A percentile compares a stretch with the other conserved stretches of the same genome.
These are phyloP conservation scores for cucumber (Cucumis sativus) DNA, from an alignment of 306 rosid species.

Conservation along the genomic window DNA sequence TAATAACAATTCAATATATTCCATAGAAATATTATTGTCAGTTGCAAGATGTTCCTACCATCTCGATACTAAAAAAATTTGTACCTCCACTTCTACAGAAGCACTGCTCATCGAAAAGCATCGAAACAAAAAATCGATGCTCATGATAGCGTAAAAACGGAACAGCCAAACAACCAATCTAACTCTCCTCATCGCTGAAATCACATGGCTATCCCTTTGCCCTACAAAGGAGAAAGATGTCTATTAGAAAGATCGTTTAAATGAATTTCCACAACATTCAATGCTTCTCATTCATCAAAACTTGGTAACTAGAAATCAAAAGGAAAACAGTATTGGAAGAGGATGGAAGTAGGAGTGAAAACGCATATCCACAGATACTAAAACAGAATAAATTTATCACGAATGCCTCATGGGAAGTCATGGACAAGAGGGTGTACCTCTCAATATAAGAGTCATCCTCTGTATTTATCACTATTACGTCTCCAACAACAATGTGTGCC, in stretches of 20 bases:
- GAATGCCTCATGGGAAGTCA: not conserved
- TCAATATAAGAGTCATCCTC: slow-evolving; percentile 67
- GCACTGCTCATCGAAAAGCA: not conserved
- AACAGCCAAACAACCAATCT: not conserved
- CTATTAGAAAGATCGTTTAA: not conserved
- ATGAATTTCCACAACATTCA: not conserved
- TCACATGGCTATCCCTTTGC: not conserved
- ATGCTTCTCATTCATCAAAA: not conserved
- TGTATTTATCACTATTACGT: slow-evolving; percentile 58
- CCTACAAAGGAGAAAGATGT: not conserved
- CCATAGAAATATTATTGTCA: not conserved
- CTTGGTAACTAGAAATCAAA: not conserved
- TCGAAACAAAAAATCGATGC: not conserved
- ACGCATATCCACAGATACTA: not conserved
- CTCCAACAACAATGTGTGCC: slow-evolving; percentile 57
- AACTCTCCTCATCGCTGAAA: not conserved
- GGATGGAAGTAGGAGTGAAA: not conserved
- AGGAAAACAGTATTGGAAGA: not conserved
- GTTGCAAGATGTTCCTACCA: not conserved
- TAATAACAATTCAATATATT: not conserved
- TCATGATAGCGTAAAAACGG: not conserved
- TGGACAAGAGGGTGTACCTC: slow-evolving; percentile 33
- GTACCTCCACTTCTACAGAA: not conserved
- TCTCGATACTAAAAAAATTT: not conserved
- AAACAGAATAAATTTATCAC: not conserved